These are phyloP conservation scores for Colletotrichum salicis DNA, from an alignment of 2,329 filamentous ascomycete genomes.

Conservation along the genomic window DNA sequence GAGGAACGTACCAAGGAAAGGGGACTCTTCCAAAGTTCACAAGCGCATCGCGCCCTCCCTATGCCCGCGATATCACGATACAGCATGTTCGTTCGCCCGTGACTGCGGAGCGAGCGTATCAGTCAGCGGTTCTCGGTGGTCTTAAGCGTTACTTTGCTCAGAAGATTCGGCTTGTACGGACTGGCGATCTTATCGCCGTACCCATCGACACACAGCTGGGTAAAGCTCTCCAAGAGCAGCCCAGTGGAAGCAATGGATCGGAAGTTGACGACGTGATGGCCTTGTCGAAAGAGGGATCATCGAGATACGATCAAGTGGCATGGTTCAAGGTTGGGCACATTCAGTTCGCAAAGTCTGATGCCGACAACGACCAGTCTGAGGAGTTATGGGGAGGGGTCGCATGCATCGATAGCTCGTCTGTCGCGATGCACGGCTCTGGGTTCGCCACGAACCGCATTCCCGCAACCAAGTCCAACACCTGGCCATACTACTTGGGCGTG, in stretches of 20 bases:
- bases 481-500: slow-evolving; percentile 90
- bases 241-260: slow-evolving; percentile 65
- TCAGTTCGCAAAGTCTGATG: slow-evolving; percentile 62
- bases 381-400: slow-evolving; percentile 88
- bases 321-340: slow-evolving; percentile 94
- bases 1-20: slow-evolving; percentile 59
- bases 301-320: slow-evolving; percentile 71
- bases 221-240: slow-evolving; percentile 79
- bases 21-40: slow-evolving; percentile 67
- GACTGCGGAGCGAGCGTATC: slow-evolving; percentile 85
- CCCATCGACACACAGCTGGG: slow-evolving; percentile 89
- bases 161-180: slow-evolving; percentile 83
- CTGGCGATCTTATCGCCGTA: slow-evolving; percentile 88
- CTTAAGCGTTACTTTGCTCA: slow-evolving; percentile 90
- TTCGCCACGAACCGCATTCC: slow-evolving; percentile 86
- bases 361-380: slow-evolving; percentile 64
- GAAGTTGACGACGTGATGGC: slow-evolving; percentile 78
- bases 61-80: slow-evolving; percentile 81
- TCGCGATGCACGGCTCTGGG: slow-evolving; percentile 91
- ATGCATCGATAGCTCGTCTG: slow-evolving; percentile 85
- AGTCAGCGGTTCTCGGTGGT: slow-evolving; percentile 86
- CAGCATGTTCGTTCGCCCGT: slow-evolving; percentile 90
- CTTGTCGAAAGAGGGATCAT: slow-evolving; percentile 50
- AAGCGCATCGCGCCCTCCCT: slow-evolving; percentile 65
- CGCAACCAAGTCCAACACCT: slow-evolving; percentile 78